Evolutionary conservation across 805 yeast genomes (phyloP), one percentile per base, ranked within the genome.

Genomic region (Geotrichum ghanense): DNA sequence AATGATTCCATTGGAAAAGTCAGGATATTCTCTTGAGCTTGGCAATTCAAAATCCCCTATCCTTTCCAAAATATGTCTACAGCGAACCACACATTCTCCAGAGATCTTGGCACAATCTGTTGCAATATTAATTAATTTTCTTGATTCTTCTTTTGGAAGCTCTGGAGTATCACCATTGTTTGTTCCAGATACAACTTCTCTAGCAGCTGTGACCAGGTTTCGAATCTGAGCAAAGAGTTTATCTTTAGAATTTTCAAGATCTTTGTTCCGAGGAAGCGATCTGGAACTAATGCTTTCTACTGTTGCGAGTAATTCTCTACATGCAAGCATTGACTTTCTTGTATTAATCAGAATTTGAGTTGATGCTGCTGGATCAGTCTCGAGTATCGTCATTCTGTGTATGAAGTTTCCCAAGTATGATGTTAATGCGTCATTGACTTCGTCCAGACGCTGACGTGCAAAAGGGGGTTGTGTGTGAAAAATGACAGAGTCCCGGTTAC

Each of bases 261-360:
- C 63, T 21, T 50, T 49, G 43, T 47, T 50, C n/a, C 61, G 51
- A 2, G 65, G 62, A 20, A 48, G 55, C 14, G 57, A 49, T 35
- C 53, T 50, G 9, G 55, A 44, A n/a, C 57, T 53, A 21, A 63
- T 51, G 5, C 59, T 52, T 45, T 67, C 70, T 3, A 66, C 63
- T 5, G 61, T 61, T 0, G 61, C 59, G 23, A 67, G 55, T 17
- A 67, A 57, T 50, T 67, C 70, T 19, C 70, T 60, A 39, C 68
- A 63, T 1, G 67, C 66, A 14, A 65, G 60, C 62, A 66, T 66
- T 27, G 67, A 57, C 46, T 61, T 65, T 7, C 69, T 55, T 3
- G 70, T 65, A 43, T 59, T 58, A 42, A 56, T 49, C 24, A 67
- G 58, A 22, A 67, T 54, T 44, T 57, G 60, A 1, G 56, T 55